Evolutionary conservation across 2,329 filamentous ascomycete genomes (phyloP).

Genomic region (Nannizzia gypsea): DNA sequence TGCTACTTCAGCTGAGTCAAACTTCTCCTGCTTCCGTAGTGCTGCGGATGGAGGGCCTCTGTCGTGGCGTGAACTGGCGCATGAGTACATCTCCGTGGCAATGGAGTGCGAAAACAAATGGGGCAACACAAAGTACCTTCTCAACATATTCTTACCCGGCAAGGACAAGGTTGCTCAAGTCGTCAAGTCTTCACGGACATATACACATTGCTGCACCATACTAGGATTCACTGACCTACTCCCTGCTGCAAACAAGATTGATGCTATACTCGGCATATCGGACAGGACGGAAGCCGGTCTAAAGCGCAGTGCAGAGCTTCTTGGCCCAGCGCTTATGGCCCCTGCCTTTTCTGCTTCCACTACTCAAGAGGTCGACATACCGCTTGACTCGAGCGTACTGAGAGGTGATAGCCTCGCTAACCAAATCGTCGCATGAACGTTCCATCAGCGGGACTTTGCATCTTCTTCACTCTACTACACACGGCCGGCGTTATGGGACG

Average conservation of each 20-base stretch:
- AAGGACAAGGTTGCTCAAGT: slow-evolving; percentile 53
- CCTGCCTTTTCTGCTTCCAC: not conserved
- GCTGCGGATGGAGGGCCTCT: slow-evolving; percentile 57
- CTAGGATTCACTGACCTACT: slow-evolving; percentile 54
- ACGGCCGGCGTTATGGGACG: not conserved
- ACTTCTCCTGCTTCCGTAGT: slow-evolving; percentile 73
- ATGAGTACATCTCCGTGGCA: slow-evolving; percentile 59
- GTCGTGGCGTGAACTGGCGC: slow-evolving; percentile 65
- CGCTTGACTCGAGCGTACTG: not conserved
- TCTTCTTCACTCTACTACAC: not conserved
- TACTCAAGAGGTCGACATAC: not conserved
- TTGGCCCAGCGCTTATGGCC: not conserved
- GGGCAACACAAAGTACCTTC: slow-evolving; percentile 85
- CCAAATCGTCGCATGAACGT: not conserved
- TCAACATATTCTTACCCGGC: slow-evolving; percentile 75
- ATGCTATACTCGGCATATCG: slow-evolving; percentile 44
- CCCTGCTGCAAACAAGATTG: slow-evolving; percentile 52
- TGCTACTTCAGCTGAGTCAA: slow-evolving; percentile 80
- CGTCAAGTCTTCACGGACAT: slow-evolving; percentile 57
- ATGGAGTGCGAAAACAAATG: slow-evolving; percentile 75
- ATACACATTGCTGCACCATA: slow-evolving; percentile 54
- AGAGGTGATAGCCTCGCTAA: not conserved
- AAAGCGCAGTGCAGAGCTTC: not conserved
- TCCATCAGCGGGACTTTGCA: not conserved
- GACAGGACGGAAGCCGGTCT: not conserved